phyloP scores from a whole-genome alignment of 148 eudicot species.

The Euryodendron excelsum region DNA sequence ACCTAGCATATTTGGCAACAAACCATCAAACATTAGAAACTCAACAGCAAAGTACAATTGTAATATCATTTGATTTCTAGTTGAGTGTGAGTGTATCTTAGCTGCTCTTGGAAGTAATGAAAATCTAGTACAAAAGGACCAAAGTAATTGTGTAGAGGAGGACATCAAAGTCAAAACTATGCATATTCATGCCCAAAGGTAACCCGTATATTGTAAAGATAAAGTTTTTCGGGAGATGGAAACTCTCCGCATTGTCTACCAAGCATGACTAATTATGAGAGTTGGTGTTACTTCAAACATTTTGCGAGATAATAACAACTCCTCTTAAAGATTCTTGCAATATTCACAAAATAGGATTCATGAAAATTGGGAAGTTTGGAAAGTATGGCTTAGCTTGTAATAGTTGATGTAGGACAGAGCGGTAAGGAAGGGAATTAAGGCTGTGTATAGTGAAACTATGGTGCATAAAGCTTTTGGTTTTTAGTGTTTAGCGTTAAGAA shows the following conservation, averaged over 20 bases:
- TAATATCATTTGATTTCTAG: neutral
- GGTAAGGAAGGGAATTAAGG: too few species aligned
- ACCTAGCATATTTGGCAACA: conserved; percentile 45
- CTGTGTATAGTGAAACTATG: too few species aligned
- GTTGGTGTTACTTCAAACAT: neutral
- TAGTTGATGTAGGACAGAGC: too few species aligned
- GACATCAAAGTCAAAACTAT: neutral
- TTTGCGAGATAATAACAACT: too few species aligned
- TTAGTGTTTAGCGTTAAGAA: too few species aligned
- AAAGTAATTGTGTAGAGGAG: neutral
- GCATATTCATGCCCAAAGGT: neutral
- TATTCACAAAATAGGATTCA: neutral
- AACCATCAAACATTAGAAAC: neutral
- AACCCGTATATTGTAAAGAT: neutral
- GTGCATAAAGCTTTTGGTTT: too few species aligned
- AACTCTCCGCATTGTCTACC: neutral
- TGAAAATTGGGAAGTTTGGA: neutral
- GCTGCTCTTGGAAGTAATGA: too few species aligned
- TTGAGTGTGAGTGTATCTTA: neutral
- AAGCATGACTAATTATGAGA: too few species aligned
- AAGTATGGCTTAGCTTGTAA: too few species aligned
- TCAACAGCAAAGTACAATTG: neutral
- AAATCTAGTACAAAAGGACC: neutral
- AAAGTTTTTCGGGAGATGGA: neutral
- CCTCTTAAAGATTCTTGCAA: neutral